Base-by-base conservation (phyloP, 805 yeast genomes). In the Zygoascus tannicola region DNA sequence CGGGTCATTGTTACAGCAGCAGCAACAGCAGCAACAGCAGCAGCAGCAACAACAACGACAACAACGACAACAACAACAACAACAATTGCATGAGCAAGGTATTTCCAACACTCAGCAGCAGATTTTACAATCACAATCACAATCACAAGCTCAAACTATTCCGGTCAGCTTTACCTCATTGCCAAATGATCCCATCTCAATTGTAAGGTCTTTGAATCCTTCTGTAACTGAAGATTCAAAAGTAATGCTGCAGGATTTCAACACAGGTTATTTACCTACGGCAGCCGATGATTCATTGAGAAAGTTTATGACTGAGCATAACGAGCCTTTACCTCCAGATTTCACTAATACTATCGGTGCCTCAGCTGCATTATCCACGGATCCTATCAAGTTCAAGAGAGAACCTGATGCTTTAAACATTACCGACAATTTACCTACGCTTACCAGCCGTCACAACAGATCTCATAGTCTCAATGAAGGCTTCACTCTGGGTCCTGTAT, bases 1-100 rank as follows among this genome's bases (percentile, higher is more conserved):
- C n/a, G n/a, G n/a, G n/a, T n/a, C n/a, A n/a, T n/a, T n/a, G n/a
- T n/a, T n/a, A n/a, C n/a, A n/a, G n/a, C n/a, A n/a, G n/a, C n/a
- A n/a, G n/a, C n/a, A n/a, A 4, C 36, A 33, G 16, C 36, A 33
- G 19, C 36, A 33, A 15, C 36, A 33, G 19, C 36, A 33, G 36
- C 19, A 16, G 15, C 12, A 19, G 15, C 36, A 33, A 15, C 21
- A 33, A 16, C 36, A 12, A 12, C 15, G n/a, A n/a, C n/a, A n/a
- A n/a, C n/a, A n/a, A n/a, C n/a, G n/a, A n/a, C n/a, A n/a, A n/a
- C n/a, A n/a, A n/a, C n/a, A n/a, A n/a, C n/a, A n/a, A n/a, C n/a
- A n/a, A n/a, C n/a, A n/a, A n/a, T n/a, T n/a, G n/a, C n/a, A n/a
- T n/a, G n/a, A n/a, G n/a, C n/a, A n/a, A n/a, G n/a, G n/a, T n/a